These are phyloP conservation scores for Camellia japonica DNA, from an alignment of 148 eudicot species.

Conservation along the genomic window DNA sequence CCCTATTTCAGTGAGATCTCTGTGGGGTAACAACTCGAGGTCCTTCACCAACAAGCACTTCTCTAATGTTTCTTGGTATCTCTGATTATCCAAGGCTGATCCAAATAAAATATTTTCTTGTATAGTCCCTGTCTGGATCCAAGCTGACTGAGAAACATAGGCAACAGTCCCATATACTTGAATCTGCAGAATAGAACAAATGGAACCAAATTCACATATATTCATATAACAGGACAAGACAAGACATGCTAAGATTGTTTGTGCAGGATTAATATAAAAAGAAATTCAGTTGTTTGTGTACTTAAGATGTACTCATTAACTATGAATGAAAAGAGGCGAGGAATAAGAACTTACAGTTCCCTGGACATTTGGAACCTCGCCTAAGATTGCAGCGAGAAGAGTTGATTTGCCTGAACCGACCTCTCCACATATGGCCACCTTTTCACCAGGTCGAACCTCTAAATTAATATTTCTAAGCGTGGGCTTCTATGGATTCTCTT, in stretches of 20 bases:
- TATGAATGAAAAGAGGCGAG: not conserved
- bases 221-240: not conserved
- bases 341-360: constrained; percentile 57
- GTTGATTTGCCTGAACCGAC: constrained; percentile 96
- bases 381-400: constrained; percentile 76
- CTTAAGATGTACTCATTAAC: not conserved
- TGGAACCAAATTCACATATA: not conserved
- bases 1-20: constrained; percentile 91
- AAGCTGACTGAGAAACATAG: constrained; percentile 91
- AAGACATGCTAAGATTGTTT: not conserved
- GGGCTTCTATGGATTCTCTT: constrained; percentile 44
- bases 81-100: constrained; percentile 47
- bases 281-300: not conserved
- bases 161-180: constrained; percentile 70
- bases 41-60: constrained; percentile 77
- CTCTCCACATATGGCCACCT: constrained; percentile 85
- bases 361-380: constrained; percentile 69
- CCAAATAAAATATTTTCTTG: constrained; percentile 82
- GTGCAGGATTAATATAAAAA: not conserved
- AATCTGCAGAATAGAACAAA: constrained; percentile 38
- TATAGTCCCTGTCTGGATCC: constrained; percentile 89
- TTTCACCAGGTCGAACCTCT: constrained; percentile 58
- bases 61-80: constrained; percentile 64
- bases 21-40: constrained; percentile 72
- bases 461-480: constrained; percentile 59